phyloP scores from a whole-genome alignment of 139 green algal genomes.

The Coelastrella sp. region DNA sequence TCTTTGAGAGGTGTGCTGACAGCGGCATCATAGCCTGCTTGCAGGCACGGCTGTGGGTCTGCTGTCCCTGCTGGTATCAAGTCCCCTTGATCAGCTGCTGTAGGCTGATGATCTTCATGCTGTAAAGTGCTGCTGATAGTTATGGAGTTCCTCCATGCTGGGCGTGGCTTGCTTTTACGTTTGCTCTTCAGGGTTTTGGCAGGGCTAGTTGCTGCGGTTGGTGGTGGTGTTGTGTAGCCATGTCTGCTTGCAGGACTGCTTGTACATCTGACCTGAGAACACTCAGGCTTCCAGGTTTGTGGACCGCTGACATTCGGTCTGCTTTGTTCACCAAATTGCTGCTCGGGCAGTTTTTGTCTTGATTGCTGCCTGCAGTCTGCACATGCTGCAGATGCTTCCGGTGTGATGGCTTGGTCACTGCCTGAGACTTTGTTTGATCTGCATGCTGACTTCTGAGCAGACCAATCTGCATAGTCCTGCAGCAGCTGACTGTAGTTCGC shows the following conservation, averaged over 20 bases:
- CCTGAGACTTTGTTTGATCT: neutral
- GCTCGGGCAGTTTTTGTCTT: neutral
- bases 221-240: neutral
- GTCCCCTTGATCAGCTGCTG: neutral
- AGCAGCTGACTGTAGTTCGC: conserved; percentile 27
- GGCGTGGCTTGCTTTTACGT: neutral
- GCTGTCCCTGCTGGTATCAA: neutral
- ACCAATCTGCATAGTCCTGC: neutral
- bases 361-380: neutral
- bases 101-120: neutral
- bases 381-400: neutral
- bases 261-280: neutral
- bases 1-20: too few relatives aligned
- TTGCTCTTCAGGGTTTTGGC: neutral
- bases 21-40: too few relatives aligned
- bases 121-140: neutral
- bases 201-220: neutral
- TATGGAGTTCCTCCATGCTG: conserved; percentile 18
- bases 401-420: neutral
- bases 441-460: neutral
- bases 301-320: neutral
- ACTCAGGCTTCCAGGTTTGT: neutral
- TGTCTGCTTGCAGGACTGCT: neutral
- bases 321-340: neutral
- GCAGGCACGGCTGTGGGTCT: neutral